Evolutionary conservation across 2,329 filamentous ascomycete genomes (phyloP), one percentile per base, ranked within the genome.

Genomic region (Ophiostoma angusticollis): DNA sequence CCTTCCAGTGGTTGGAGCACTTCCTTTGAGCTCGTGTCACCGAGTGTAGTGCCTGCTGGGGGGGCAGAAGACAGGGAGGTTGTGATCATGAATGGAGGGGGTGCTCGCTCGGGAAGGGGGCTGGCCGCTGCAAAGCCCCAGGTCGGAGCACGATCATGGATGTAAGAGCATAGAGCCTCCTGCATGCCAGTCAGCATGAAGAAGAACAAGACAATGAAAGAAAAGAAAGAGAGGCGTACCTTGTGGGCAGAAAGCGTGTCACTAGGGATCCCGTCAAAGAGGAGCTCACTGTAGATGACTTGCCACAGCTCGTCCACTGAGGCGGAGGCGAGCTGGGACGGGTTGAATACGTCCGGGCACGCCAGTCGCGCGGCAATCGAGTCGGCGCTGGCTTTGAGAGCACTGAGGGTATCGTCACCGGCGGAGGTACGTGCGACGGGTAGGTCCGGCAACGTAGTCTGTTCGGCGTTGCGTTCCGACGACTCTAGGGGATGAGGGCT

Each of bases 301-400:
- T 64, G 64, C 74, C 74, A 78, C 22, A 74, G 54, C 19, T 65
- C 62, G 31, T 72, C 67, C 17, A 71, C 65, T 1, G 41, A 41
- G 1, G 44, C 17, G 17, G 31, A 16, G 25, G 25, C 35, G 13
- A 41, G 37, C 24, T 40, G 37, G 9, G 35, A n/a, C 9, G 35
- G 11, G 6, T 37, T 18, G 9, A 43, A 12, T 12, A 45, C 38
- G 55, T 58, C 45, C 59, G 55, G 60, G 9, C 59, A 58, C 36
- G 67, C 68, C 18, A 78, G 59, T 9, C 64, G 62, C 9, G 60
- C 54, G 3, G 74, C 73, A 45, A 78, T 68, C 22, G 56, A 55
- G 47, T 79, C 73, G 23, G 78, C 68, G 49, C 76, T 74, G 51
- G 73, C 67, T 52, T 74, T 70, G 50, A 78, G 74, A 7, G 53